A percentile compares a stretch with the other conserved stretches of the same genome.
Evolutionary conservation across 495 filamentous ascomycete genomes (phyloP).

Genomic region (Peziza echinospora): DNA sequence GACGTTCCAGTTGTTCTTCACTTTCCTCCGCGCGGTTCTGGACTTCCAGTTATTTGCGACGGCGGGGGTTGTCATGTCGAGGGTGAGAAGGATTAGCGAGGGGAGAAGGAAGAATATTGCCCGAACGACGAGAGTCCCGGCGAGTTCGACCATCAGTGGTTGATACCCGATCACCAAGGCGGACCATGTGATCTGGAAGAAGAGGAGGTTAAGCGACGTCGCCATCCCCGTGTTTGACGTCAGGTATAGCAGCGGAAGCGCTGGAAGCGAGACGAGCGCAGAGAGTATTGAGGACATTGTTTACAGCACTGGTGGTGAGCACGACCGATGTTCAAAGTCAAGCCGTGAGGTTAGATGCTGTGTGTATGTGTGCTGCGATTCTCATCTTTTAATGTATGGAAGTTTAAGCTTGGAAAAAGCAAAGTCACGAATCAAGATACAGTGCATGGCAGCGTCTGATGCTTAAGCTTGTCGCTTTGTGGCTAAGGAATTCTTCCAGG

Average conservation of each 20-base stretch:
- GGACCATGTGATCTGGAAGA: conserved; percentile 81
- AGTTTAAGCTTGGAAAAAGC: no score
- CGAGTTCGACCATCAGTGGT: conserved; percentile 52
- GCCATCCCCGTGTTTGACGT: conserved; percentile 38
- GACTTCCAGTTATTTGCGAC: conserved; percentile 46
- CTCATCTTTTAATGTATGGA: no score
- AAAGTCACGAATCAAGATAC: no score
- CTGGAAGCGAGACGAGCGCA: conserved; percentile 45
- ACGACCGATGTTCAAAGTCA: no score
- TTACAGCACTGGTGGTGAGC: no score
- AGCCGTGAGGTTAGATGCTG: no score
- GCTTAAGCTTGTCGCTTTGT: no score
- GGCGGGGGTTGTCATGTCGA: conserved; percentile 49
- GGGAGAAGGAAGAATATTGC: conserved; percentile 51
- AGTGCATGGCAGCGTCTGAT: no score
- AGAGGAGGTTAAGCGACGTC: conserved; percentile 62
- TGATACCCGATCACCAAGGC: conserved; percentile 59
- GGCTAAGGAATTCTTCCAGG: no score
- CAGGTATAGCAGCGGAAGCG: conserved; percentile 41
- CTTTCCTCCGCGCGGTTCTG: conserved; percentile 41
- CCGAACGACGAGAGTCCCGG: conserved; percentile 45
- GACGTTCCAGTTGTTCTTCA: conserved; percentile 23
- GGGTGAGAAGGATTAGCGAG: conserved; percentile 46
- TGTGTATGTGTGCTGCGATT: no score
- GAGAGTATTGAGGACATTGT: conserved; percentile 26